Percentiles rank a stretch among this genome's conserved stretches.
Conservation (phyloP, 179 eudicot species). For the Silene coronaria region DNA sequence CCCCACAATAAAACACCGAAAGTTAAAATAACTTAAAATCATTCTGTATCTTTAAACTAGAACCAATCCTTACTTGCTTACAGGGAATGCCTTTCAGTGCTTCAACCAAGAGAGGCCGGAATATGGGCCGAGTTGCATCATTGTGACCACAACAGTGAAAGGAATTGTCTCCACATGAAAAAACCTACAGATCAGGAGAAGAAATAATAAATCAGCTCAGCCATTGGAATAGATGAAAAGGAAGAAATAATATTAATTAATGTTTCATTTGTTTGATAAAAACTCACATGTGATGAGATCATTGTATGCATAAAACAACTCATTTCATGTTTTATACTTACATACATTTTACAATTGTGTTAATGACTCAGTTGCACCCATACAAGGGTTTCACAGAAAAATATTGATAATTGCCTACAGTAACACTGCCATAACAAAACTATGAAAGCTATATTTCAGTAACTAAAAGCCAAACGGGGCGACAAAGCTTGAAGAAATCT, state of each 20-base stretch:
- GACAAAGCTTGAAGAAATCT: not conserved
- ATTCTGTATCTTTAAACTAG: not conserved
- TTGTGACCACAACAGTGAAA: conserved; percentile 83
- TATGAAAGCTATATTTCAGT: not conserved
- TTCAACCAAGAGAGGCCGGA: conserved; percentile 76
- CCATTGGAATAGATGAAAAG: not conserved
- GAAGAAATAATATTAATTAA: too few relatives aligned
- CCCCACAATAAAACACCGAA: not conserved
- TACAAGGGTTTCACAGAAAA: too few relatives aligned
- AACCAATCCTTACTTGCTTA: conserved; percentile 53
- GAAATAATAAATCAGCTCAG: not conserved
- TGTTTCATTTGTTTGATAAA: not conserved
- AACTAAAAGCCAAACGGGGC: not conserved
- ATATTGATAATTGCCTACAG: too few relatives aligned
- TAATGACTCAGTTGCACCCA: not conserved
- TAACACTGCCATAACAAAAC: too few relatives aligned
- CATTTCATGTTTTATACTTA: not conserved
- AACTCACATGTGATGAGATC: not conserved
- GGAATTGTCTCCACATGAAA: conserved; percentile 95
- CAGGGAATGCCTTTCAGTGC: conserved; percentile 72
- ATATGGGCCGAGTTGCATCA: conserved; percentile 73
- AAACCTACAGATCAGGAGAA: conserved; percentile 52
- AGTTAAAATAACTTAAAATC: not conserved
- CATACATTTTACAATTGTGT: not conserved
- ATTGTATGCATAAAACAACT: not conserved